phyloP scores from a whole-genome alignment of 768 basidiomycete genomes.

The Daedalea quercina region DNA sequence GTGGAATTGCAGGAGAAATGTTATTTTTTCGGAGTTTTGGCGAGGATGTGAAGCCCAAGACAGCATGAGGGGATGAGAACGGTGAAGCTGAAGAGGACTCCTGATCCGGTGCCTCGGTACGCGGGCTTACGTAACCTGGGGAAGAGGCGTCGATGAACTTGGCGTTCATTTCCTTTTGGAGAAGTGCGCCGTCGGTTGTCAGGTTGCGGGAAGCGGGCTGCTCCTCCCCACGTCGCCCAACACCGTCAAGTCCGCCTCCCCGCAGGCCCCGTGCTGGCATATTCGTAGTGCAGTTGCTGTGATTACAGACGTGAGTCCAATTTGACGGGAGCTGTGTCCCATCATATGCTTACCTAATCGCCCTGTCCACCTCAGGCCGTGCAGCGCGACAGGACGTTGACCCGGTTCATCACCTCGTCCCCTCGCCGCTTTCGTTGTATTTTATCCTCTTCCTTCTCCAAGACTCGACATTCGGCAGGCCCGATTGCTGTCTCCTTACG shows the following conservation, averaged over 20 bases:
- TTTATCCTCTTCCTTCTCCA: slow-evolving; percentile 6
- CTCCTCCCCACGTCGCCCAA: background rate
- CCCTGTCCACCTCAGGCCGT: background rate
- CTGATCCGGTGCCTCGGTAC: too few species aligned
- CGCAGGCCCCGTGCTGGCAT: background rate
- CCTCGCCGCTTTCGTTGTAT: slow-evolving; percentile 8
- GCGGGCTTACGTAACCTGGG: too few species aligned
- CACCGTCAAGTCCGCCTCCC: background rate
- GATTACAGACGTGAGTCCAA: background rate
- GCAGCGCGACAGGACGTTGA: background rate
- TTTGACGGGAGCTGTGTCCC: background rate
- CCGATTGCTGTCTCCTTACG: slow-evolving; percentile 10
- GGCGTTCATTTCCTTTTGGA: background rate
- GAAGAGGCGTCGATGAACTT: background rate
- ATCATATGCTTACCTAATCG: background rate
- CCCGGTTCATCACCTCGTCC: slow-evolving; percentile 8
- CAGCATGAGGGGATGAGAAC: background rate
- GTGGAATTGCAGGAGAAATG: too few species aligned
- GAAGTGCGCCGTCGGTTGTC: background rate
- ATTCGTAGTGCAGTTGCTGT: background rate
- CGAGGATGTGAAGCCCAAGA: too few species aligned
- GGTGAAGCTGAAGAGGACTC: background rate
- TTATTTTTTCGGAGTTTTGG: too few species aligned
- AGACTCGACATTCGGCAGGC: slow-evolving; percentile 15
- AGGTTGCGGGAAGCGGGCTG: background rate